Evolutionary conservation across 768 basidiomycete genomes (phyloP).

Genomic region (Amanita jacksonii): DNA sequence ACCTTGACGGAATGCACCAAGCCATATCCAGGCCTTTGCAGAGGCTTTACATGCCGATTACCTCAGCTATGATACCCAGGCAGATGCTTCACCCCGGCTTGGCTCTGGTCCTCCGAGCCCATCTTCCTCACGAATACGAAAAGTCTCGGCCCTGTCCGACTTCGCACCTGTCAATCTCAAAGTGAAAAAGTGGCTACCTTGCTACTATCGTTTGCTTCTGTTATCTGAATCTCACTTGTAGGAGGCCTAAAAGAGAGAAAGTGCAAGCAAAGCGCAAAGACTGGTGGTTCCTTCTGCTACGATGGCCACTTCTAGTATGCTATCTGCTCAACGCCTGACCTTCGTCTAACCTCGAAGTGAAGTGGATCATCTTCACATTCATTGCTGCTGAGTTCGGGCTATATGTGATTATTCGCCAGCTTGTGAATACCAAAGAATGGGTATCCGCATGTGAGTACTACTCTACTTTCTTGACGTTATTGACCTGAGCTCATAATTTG

Average conservation of each 20-base stretch:
- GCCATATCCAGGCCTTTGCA: constrained; percentile 65
- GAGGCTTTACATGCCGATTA: constrained; percentile 65
- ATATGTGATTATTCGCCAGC: constrained; percentile 81
- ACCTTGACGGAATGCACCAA: constrained; percentile 8
- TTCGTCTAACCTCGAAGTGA: neutral
- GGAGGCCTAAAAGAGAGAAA: constrained; percentile 30
- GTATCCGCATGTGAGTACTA: constrained; percentile 66
- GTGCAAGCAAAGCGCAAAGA: constrained; percentile 57
- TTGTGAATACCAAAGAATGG: constrained; percentile 94
- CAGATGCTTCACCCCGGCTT: constrained; percentile 26
- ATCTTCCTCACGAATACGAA: constrained; percentile 45
- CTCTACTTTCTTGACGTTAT: constrained; percentile 12
- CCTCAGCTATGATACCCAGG: constrained; percentile 25
- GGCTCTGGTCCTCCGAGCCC: constrained; percentile 30
- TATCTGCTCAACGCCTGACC: neutral
- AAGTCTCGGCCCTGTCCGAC: constrained; percentile 77
- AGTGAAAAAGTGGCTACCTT: constrained; percentile 53
- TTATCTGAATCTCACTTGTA: constrained; percentile 15
- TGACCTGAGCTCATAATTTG: constrained; percentile 1
- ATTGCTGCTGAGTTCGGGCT: constrained; percentile 78
- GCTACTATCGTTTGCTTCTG: neutral
- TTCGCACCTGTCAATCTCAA: constrained; percentile 86
- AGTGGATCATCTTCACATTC: constrained; percentile 78
- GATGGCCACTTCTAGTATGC: constrained; percentile 82
- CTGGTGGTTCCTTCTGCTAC: constrained; percentile 64